Evolutionary conservation across 2,329 filamentous ascomycete genomes (phyloP).

Genomic region (Calonectria hongkongensis): DNA sequence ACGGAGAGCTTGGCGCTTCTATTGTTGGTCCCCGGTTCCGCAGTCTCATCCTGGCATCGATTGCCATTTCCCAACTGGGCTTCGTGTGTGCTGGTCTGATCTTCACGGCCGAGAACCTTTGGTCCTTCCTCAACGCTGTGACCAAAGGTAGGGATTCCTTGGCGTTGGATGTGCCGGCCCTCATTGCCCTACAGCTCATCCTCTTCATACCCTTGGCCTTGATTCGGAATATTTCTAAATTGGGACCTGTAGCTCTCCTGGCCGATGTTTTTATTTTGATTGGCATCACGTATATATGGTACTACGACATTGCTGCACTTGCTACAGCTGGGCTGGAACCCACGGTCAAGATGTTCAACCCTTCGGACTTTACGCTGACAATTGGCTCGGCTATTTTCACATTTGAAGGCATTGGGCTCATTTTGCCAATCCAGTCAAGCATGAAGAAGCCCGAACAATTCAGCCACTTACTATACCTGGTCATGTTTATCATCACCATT

Average conservation of each 20-base stretch:
- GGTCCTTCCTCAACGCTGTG: slow-evolving; percentile 80
- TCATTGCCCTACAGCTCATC: slow-evolving; percentile 81
- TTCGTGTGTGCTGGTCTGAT: slow-evolving; percentile 87
- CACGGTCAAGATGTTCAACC: slow-evolving; percentile 82
- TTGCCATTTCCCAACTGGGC: slow-evolving; percentile 84
- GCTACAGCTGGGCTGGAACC: slow-evolving; percentile 73
- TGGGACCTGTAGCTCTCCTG: slow-evolving; percentile 80
- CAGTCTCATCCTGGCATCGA: slow-evolving; percentile 79
- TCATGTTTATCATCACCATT: slow-evolving; percentile 84
- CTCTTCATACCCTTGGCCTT: slow-evolving; percentile 80
- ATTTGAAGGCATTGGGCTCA: slow-evolving; percentile 86
- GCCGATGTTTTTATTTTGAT: slow-evolving; percentile 84
- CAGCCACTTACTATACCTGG: slow-evolving; percentile 76
- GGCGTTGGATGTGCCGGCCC: slow-evolving; percentile 68
- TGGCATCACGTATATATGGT: slow-evolving; percentile 83
- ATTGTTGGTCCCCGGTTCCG: slow-evolving; percentile 80
- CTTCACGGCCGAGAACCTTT: slow-evolving; percentile 84
- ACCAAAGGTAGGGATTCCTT: slow-evolving; percentile 69
- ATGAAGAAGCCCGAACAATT: slow-evolving; percentile 84
- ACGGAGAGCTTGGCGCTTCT: slow-evolving; percentile 82
- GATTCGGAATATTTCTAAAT: slow-evolving; percentile 85
- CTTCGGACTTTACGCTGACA: slow-evolving; percentile 80
- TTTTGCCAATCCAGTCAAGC: slow-evolving; percentile 84
- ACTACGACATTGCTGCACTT: slow-evolving; percentile 78
- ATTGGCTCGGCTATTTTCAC: slow-evolving; percentile 86